Evolutionary conservation across 2,329 filamentous ascomycete species (phyloP).

Genomic region (Talaromyces sp.): DNA sequence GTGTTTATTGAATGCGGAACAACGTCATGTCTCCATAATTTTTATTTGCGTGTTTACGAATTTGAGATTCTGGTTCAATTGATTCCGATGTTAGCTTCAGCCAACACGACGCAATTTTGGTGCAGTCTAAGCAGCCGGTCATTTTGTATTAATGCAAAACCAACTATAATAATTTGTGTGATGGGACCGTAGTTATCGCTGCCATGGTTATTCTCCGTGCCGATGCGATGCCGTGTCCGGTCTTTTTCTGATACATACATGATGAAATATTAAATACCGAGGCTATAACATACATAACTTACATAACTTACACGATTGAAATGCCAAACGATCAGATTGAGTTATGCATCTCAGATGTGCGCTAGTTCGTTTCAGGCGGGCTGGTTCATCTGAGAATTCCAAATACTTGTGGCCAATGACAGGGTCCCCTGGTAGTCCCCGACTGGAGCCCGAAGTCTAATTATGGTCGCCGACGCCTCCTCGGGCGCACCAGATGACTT

Average conservation of each 20-base stretch:
- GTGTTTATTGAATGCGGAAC: neutral
- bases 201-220: neutral
- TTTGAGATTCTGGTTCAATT: neutral
- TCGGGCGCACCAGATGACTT: neutral
- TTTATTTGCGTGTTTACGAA: neutral
- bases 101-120: no score
- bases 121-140: neutral
- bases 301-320: neutral
- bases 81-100: no score
- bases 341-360: slow-evolving; percentile 9
- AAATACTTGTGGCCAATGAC: slow-evolving; percentile 8
- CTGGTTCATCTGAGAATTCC: slow-evolving; percentile 7
- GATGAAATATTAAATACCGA: neutral
- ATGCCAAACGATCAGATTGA: slow-evolving; percentile 7
- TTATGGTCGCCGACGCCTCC: slow-evolving; percentile 10
- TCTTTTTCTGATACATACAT: neutral
- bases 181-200: neutral
- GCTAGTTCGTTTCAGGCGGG: neutral
- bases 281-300: neutral
- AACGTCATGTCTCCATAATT: neutral
- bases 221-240: neutral
- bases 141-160: neutral
- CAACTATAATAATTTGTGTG: neutral
- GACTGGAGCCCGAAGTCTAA: slow-evolving; percentile 10
- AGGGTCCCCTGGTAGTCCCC: neutral